phyloP scores from a whole-genome alignment of 345 rosid genomes.

The Carallia brachiata region DNA sequence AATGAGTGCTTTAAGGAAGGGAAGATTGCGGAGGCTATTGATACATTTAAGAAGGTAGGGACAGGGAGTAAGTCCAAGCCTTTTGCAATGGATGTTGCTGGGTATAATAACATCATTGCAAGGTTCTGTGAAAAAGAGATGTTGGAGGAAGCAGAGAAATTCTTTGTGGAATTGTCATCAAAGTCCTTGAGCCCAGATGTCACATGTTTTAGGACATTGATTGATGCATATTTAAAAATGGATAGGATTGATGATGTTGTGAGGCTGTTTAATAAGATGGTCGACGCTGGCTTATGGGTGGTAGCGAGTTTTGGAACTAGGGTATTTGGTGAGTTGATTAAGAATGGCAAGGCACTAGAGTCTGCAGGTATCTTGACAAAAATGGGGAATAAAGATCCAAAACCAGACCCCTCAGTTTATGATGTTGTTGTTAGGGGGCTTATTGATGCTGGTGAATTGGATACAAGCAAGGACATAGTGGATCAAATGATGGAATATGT shows the following conservation, averaged over 20 bases:
- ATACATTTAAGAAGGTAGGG: slow-evolving; percentile 69
- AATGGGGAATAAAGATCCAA: slow-evolving; percentile 92
- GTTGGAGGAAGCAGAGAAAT: slow-evolving; percentile 68
- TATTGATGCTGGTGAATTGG: slow-evolving; percentile 63
- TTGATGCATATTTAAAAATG: slow-evolving; percentile 70
- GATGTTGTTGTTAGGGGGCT: slow-evolving; percentile 85
- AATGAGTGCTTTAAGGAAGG: slow-evolving; percentile 88
- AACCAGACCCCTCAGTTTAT: slow-evolving; percentile 79
- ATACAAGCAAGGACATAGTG: slow-evolving; percentile 46
- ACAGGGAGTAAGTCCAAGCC: slow-evolving; percentile 65
- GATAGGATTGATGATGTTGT: slow-evolving; percentile 73
- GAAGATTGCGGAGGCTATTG: slow-evolving; percentile 54
- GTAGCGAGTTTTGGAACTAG: slow-evolving; percentile 78
- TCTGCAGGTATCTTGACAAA: slow-evolving; percentile 62
- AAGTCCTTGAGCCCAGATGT: slow-evolving; percentile 80
- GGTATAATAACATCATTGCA: slow-evolving; percentile 68
- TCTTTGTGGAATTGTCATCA: slow-evolving; percentile 51
- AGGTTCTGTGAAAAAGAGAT: slow-evolving; percentile 75
- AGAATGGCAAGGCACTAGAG: slow-evolving; percentile 66
- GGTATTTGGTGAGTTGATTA: slow-evolving; percentile 66
- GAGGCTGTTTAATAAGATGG: slow-evolving; percentile 61
- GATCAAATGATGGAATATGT: slow-evolving; percentile 69
- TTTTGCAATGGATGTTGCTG: slow-evolving; percentile 80
- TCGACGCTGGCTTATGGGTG: slow-evolving; percentile 71
- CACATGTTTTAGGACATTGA: slow-evolving; percentile 60